Base-by-base conservation (phyloP, 805 yeast genomes). In the Candida sanyiensis region DNA sequence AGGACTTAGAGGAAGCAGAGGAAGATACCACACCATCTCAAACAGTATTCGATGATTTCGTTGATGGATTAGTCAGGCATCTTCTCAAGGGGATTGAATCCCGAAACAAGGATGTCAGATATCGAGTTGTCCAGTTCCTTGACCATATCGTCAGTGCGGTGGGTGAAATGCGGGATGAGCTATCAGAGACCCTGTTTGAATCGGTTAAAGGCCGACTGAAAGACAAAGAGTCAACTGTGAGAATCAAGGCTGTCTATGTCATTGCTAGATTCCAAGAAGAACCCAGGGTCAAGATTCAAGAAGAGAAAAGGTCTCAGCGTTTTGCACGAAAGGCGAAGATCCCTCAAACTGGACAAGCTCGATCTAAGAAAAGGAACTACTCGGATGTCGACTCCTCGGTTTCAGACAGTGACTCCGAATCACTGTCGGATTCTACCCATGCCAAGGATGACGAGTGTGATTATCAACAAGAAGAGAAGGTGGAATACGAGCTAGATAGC, bases 161-260 rank as follows among this genome's bases (percentile, higher is more conserved):
- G 35, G 80, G 83, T 4, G 90, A 83, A 47, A 71, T 90, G 31
- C 89, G 82, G 50, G 81, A 79, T 40, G 83, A 78, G 15, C 59
- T 86, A 20, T 83, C 80, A 49, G 77, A 77, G 33, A 68, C 75
- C 2, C 59, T 93, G 34, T 67, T 76, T 46, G 72, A 73, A 54
- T 73, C 78, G 11, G 64, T 89, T 35, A 68, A 73, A 24, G 72
- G 73, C 35, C 69, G 97, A 43, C 56, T 85, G 1, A 72, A 71
- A 48, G 95, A 84, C 51, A 83, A 77, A 52, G 97, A 90, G 51
- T 67, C 87, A 6, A 62, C 66, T 7, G 85, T 93, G 3, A 69
- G 98, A 50, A 69, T 80, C n/a, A 93, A 85, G 59, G 95, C 97
- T 0, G 78, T 85, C 0, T 73, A 82, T 25, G 83, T 94, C 11